Base-by-base conservation (phyloP, 2,329 filamentous ascomycete genomes). In the Aspergillus ibericus region DNA sequence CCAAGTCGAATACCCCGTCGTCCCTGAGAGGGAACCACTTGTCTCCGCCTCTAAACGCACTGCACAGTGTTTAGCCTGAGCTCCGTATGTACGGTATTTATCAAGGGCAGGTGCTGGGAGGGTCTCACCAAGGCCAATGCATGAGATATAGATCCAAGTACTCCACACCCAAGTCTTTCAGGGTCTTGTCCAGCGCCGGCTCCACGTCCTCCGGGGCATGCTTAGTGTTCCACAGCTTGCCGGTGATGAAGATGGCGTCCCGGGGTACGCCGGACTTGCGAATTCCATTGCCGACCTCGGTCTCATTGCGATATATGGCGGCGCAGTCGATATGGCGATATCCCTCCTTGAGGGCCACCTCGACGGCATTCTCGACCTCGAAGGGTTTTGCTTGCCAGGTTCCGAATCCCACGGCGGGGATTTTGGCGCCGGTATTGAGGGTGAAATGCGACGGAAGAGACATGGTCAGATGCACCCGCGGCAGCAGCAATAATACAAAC, bases 211-310 rank as follows among this genome's bases (percentile, higher is more conserved):
- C 86, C 1, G 63, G 62, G 6, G 68, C 66, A 78, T 92, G 89
- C 83, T 87, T 89, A 52, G 88, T 83, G 82, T 93, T 92, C 81
- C 91, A 85, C 55, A 93, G 85, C 83, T 95, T 96, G 67, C 90
- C 92, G 53, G 91, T 93, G 58, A 90, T 75, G 82, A 85, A 91
- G 72, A 90, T 85, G 67, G 89, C 78, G 56, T 82, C 78, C 22
- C 88, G 83, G n/a, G 86, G 82, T 1, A 90, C 83, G 29, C 85
- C 86, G 2, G 84, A 84, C 50, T 83, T 83, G 64, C 80, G 81
- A 72, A 90, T 88, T 55, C 86, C 88, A 55, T 81, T 76, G 60
- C 88, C 87, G 18, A 90, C 86, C 69, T 89, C 86, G 53, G 78
- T 77, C 74, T 90, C 90, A 76, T 93, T 95, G 73, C 86, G 87